Evolutionary conservation across 164 flowering plant species (phyloP).

Genomic region (Malania oleifera): DNA sequence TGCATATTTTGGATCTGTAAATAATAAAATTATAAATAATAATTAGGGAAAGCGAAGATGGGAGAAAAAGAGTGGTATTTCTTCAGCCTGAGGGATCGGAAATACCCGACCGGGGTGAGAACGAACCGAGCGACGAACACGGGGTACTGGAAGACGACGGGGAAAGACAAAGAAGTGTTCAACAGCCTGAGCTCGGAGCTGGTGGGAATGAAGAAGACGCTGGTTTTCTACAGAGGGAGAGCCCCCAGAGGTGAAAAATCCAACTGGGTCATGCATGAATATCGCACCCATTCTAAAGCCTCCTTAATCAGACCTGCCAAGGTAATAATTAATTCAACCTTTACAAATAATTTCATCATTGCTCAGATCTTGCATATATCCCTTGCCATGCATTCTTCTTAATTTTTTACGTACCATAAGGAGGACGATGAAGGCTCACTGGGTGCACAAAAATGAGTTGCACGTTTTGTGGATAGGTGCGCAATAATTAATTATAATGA

Average conservation of each 20-base stretch:
- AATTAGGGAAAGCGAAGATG: slow-evolving; percentile 84
- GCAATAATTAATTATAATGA: too few relatives aligned
- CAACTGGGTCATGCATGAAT: slow-evolving; percentile 98
- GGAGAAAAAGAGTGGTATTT: slow-evolving; percentile 98
- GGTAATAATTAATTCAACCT: slow-evolving; percentile 29
- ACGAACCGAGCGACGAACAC: slow-evolving; percentile 89
- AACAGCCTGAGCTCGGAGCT: slow-evolving; percentile 56
- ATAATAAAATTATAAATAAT: too few relatives aligned
- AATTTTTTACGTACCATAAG: neutral
- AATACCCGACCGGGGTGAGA: slow-evolving; percentile 91
- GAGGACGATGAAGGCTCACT: too few relatives aligned
- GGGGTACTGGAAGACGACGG: slow-evolving; percentile 96
- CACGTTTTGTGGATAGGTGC: too few relatives aligned
- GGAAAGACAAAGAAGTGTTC: slow-evolving; percentile 92
- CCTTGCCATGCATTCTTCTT: too few relatives aligned
- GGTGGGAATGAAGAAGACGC: slow-evolving; percentile 93
- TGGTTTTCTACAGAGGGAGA: slow-evolving; percentile 91
- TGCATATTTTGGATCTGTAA: neutral
- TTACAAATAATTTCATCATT: neutral
- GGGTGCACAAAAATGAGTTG: too few relatives aligned
- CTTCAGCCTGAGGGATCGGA: slow-evolving; percentile 86
- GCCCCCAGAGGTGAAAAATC: slow-evolving; percentile 95
- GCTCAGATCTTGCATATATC: too few relatives aligned
- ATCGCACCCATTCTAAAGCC: slow-evolving; percentile 63
- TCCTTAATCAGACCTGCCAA: slow-evolving; percentile 56